phyloP scores from a whole-genome alignment of 1,284 basidiomycete genomes.

The Gymnopus androsaceus region DNA sequence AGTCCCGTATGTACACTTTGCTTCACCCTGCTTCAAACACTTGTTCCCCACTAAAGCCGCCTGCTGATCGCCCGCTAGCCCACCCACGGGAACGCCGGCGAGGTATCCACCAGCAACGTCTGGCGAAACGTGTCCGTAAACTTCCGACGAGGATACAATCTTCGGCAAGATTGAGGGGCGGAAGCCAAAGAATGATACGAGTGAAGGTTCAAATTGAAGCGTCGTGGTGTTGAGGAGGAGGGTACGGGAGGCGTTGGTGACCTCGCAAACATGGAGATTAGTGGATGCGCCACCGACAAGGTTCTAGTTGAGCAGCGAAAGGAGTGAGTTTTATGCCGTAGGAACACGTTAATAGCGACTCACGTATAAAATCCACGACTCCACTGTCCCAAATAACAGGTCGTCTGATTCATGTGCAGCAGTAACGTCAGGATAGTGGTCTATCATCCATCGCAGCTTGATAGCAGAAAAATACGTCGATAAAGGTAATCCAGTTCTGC shows the following conservation, averaged over 20 bases:
- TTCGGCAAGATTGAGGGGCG: conserved; percentile 80
- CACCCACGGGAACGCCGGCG: conserved; percentile 82
- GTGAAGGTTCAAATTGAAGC: conserved; percentile 80
- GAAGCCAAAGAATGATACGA: conserved; percentile 89
- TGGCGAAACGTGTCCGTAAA: conserved; percentile 78
- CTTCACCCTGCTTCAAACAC: conserved; percentile 81
- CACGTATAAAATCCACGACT: conserved; percentile 94
- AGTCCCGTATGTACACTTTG: conserved; percentile 95
- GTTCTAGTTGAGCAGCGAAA: no score
- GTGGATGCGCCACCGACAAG: conserved; percentile 73
- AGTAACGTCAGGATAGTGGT: conserved; percentile 80
- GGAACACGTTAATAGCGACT: conserved; percentile 38
- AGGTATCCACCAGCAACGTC: conserved; percentile 74
- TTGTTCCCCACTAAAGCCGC: conserved; percentile 97
- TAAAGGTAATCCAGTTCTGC: conserved; percentile 86
- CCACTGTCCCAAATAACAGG: conserved; percentile 91
- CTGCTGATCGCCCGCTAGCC: conserved; percentile 96
- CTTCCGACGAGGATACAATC: conserved; percentile 90
- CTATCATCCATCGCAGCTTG: conserved; percentile 96
- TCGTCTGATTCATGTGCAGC: conserved; percentile 83
- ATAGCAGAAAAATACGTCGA: conserved; percentile 97
- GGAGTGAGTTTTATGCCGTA: no score
- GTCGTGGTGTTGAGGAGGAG: conserved; percentile 86
- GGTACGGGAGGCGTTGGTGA: conserved; percentile 97
- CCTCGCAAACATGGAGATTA: conserved; percentile 88